Base-by-base conservation (phyloP, 805 yeast species). In the Phaffomyces antillensis region DNA sequence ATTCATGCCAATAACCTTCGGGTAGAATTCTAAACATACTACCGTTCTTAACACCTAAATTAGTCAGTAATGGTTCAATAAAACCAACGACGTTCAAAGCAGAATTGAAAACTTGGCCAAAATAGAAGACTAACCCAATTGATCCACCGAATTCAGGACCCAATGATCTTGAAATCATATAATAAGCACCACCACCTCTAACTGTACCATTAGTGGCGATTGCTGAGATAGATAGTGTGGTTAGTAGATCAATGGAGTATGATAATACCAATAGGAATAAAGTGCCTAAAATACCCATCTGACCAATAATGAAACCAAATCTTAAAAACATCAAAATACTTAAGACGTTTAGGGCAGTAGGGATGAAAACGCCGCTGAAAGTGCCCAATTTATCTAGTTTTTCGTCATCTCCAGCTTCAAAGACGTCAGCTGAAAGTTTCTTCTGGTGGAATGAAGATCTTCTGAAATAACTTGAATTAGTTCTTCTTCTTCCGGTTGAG, bases 91-190 rank as follows among this genome's bases (percentile, higher is more conserved):
- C 96, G 62, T 93, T 93, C 73, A 93, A 75, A 36, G 96, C 89
- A 40, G 89, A 75, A 61, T 93, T 93, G 46, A 93, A 70, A 9
- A 90, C 89, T 66, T 93, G 99, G 1, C 99, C 99, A 43, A 93
- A 72, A 59, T 84, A 95, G 62, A 93, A 93, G 23, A 93, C 91
- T 26, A 93, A 72, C 1, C 99, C 99, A 51, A 93, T 91, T 5
- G 96, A 85, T 4, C 99, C 99, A 25, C 99, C 99, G 65, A 93
- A 93, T 61, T 93, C 99, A 4, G 97, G 96, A 0, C 99, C 99
- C 49, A 93, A 68, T 31, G 96, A 83, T 53, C 99, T 73, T 31
- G 96, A 85, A 48, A 93, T 88, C 97, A 93, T 93, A 58, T 89
- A 93, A 61, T 93, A 93, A 0, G 98, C 97, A 40, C 99, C 99